A percentile compares a stretch with the other conserved stretches of the same genome.
Conservation (phyloP, 345 rosid genomes). For the Acer campestre region DNA sequence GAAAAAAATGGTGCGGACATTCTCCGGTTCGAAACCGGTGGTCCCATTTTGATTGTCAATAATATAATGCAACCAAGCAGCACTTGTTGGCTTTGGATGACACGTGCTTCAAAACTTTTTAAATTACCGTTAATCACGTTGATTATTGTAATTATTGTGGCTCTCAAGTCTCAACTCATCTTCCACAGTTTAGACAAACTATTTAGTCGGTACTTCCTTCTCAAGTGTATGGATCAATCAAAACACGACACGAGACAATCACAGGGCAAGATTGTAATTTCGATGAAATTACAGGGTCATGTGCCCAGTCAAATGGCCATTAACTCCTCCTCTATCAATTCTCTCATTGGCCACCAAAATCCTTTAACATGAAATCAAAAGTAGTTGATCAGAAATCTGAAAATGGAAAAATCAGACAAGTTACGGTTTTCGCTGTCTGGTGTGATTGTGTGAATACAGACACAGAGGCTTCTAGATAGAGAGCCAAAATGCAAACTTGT, state of each 20-base stretch:
- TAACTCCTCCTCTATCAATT: neutral
- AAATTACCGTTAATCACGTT: slow-evolving; percentile 24
- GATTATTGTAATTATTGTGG: slow-evolving; percentile 11
- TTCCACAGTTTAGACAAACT: neutral
- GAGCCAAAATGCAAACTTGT: slow-evolving; percentile 18
- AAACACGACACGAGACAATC: neutral
- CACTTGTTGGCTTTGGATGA: neutral
- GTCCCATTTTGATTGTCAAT: too few relatives aligned
- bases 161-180: neutral
- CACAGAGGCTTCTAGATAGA: neutral
- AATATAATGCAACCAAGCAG: neutral
- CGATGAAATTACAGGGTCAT: too few relatives aligned
- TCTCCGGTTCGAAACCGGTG: too few relatives aligned
- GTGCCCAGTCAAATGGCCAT: neutral
- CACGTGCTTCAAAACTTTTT: neutral
- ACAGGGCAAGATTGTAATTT: neutral
- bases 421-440: neutral
- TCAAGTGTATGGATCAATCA: neutral
- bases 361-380: neutral
- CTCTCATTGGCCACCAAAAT: neutral
- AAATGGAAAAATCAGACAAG: neutral
- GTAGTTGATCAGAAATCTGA: neutral
- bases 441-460: slow-evolving; percentile 6
- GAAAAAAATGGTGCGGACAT: too few relatives aligned
- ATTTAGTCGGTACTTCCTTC: neutral